Base-by-base conservation (phyloP, 2,329 filamentous ascomycete species). In the Fusarium sp. region DNA sequence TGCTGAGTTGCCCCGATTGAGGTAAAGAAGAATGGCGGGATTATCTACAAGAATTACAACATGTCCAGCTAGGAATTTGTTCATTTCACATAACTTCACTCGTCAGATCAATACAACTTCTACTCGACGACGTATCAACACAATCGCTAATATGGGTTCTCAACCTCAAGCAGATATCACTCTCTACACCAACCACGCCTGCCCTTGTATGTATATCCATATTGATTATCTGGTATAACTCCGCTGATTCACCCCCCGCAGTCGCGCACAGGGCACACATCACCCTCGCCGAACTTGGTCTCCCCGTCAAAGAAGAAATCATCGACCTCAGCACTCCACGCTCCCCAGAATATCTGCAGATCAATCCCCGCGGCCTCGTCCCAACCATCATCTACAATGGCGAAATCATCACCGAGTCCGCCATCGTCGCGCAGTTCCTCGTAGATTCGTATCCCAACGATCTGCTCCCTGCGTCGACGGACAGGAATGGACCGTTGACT, bases 291-390 rank as follows among this genome's bases (percentile, higher is more conserved):
- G 92, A 94, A 77, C 86, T 92, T 15, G 85, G 85, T 14, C 77
- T 94, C 33, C 84, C 88, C 0, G 93, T 89, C 75, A 89, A 93
- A 62, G 90, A 93, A 72, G 89, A 92, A 66, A 88, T 89, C 62
- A 92, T 97, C 74, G 91, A 95, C 78, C 85, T 96, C 49, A 80
- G 82, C 73, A 86, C 81, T 13, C 93, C 93, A 0, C 89, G 93
- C 13, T 89, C 91, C 32, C 84, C 88, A 40, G 93, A 91, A 84
- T 96, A 95, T 78, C 87, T 96, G 12, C 84, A 90, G 55, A 83
- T 96, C 78, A 95, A 95, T 83, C 92, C 93, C 71, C 89, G 92
- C 61, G 93, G 93, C 17, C 88, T 94, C 6, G 92, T 96, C 7
- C 93, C 93, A 1, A 83, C 89, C 0, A 82, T 96, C 60, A 86